phyloP scores from a whole-genome alignment of 352 stramenopile species.

The Phytophthora pisi region DNA sequence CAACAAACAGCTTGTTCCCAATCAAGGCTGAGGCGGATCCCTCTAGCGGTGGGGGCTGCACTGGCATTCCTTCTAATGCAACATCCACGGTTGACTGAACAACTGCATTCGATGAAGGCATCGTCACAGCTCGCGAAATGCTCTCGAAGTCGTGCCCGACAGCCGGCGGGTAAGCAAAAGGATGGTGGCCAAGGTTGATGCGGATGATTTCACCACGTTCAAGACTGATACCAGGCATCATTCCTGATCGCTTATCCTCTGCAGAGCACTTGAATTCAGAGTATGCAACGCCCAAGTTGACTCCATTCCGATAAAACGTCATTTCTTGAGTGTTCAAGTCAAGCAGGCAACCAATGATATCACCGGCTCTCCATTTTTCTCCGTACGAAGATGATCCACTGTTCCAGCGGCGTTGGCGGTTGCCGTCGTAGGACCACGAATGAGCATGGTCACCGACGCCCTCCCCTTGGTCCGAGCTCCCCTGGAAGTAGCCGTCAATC shows the following conservation, averaged over 20 bases:
- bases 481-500: constrained; percentile 92
- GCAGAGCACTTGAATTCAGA: constrained; percentile 61
- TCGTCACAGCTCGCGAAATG: constrained; percentile 60
- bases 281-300: constrained; percentile 82
- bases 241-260: constrained; percentile 56
- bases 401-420: constrained; percentile 92
- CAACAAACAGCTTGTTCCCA: constrained; percentile 73
- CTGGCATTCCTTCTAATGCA: background rate
- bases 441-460: constrained; percentile 91
- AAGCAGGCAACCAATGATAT: constrained; percentile 92
- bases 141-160: constrained; percentile 68
- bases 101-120: constrained; percentile 45
- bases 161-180: constrained; percentile 77
- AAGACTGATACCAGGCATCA: constrained; percentile 89
- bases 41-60: constrained; percentile 44
- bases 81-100: constrained; percentile 35
- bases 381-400: constrained; percentile 89
- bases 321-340: constrained; percentile 85
- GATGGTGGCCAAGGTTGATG: constrained; percentile 81
- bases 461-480: constrained; percentile 91
- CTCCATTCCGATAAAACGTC: constrained; percentile 90
- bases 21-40: constrained; percentile 65
- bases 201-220: constrained; percentile 89
- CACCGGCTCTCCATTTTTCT: constrained; percentile 90
- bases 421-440: constrained; percentile 94